phyloP scores from a whole-genome alignment of 2,329 filamentous ascomycete species.

The Venturia nashicola region DNA sequence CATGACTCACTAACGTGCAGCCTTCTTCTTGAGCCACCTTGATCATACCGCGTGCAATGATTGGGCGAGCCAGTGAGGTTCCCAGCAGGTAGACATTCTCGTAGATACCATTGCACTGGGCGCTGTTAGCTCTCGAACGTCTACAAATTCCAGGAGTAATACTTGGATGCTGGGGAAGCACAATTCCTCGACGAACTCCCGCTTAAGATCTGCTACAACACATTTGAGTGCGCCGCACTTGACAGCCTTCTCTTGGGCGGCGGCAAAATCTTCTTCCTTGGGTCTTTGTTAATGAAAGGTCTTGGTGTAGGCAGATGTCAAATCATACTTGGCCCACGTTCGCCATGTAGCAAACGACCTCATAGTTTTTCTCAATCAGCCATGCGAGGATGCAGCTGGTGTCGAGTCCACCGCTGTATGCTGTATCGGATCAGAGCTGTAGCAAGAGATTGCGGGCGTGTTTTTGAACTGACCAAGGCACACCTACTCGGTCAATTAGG shows the following conservation, averaged over 20 bases:
- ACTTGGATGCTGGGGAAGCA: slow-evolving; percentile 64
- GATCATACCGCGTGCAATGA: slow-evolving; percentile 58
- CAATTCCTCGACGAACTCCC: slow-evolving; percentile 69
- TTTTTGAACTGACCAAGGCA: slow-evolving; percentile 20
- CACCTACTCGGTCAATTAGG: slow-evolving; percentile 19
- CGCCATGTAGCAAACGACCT: slow-evolving; percentile 49
- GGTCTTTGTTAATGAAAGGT: not conserved
- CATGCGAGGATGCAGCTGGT: slow-evolving; percentile 44
- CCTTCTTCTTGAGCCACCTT: slow-evolving; percentile 47
- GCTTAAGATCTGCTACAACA: slow-evolving; percentile 51
- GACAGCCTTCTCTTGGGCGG: slow-evolving; percentile 59
- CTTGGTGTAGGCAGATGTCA: not conserved
- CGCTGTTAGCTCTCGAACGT: not conserved
- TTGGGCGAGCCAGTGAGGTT: slow-evolving; percentile 51
- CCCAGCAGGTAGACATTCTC: slow-evolving; percentile 20
- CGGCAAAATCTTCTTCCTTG: slow-evolving; percentile 52
- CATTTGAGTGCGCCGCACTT: slow-evolving; percentile 57
- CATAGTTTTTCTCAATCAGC: slow-evolving; percentile 40
- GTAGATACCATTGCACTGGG: not conserved
- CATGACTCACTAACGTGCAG: slow-evolving; percentile 19
- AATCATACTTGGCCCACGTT: slow-evolving; percentile 42
- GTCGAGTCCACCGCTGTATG: slow-evolving; percentile 45
- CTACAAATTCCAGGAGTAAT: not conserved
- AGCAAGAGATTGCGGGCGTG: no score
- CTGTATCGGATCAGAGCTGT: slow-evolving; percentile 11